Base-by-base conservation (phyloP, 108 stramenopile species). In the Cyclotella sp. region DNA sequence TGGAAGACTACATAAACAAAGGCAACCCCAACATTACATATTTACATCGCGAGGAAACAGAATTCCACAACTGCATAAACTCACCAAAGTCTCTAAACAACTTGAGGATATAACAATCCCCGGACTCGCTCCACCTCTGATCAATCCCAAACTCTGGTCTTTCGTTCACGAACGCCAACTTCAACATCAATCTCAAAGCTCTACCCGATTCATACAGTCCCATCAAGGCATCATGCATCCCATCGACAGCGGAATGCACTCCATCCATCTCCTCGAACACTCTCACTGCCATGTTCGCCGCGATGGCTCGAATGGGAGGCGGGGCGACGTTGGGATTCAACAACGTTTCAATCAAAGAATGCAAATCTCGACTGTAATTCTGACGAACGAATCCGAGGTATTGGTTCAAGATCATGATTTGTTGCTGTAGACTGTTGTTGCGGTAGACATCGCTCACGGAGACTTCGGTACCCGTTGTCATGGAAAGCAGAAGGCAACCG, bases 51-150 rank as follows among this genome's bases (percentile, higher is more conserved):
- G 34, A 34, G 34, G 4, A 34, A 55, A 68, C 21, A 16, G 42
- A 9, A 22, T 45, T 30, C 12, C 9, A 26, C 19, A 52, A 46
- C 21, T n/a, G 18, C 4, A 43, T 0, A 66, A 28, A 86, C 90
- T 85, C 81, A 92, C 89, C 91, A 82, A 87, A 97, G 85, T 97
- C 97, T 62, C 97, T 85, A 85, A 97, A 97, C 55, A 97, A 82
- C 61, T 93, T 94, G 42, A 97, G 73, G 55, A 96, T 77, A 57
- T 95, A 95, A 65, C 92, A 89, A 70, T 96, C 96, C 24, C 97
- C 97, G 14, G 93, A 92, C 80, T 97, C 96, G 44, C 84, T 76
- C 97, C 97, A 97, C 63, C 86, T 84, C 49, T 86, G 67, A 83
- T 95, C 90, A 63, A 89, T 85, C 0, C 88, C 89, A 61, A 94